Base-by-base conservation (phyloP, 768 basidiomycete species). In the Auricularia heimuer region DNA sequence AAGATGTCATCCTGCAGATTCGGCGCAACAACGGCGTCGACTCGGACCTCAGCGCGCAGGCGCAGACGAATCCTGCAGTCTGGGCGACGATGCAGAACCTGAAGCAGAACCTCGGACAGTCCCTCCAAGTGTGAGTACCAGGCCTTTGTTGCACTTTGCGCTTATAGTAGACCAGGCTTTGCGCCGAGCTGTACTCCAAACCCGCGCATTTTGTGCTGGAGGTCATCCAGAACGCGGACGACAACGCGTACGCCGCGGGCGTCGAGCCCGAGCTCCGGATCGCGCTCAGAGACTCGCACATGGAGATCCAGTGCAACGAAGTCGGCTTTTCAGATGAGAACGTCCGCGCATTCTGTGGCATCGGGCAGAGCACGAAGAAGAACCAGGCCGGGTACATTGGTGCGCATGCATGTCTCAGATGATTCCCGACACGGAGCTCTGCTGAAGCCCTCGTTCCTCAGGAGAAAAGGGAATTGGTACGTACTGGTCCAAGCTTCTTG, bases 391-490 rank as follows among this genome's bases (percentile, higher is more conserved):
- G 65, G 33, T 66, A 63, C 21, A 69, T 69, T 39, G 69, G 67
- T 29, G 65, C 66, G 65, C n/a, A 18, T 34, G 65, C n/a, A 18
- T 34, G 39, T 42, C 39, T 42, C 39, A 14, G 12, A 29, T 14
- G 21, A 36, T 63, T 62, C 18, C 21, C 35, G 35, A 7, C 29
- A 11, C 56, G 29, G 6, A 14, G 33, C 12, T 29, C 29, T 29
- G 12, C 47, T 51, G 11, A 18, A 33, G 11, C 62, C 16, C 29
- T 12, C n/a, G n/a, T 39, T 8, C 54, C 36, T 29, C 62, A 73
- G 72, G 72, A 61, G 72, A 73, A 62, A 73, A 73, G 65, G 72
- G 72, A 10, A 73, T 73, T 18, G 72, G 72, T 66, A 42, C n/a
- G 62, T 36, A 33, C 10, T 64, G 10, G 12, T 11, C 11, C 34